Evolutionary conservation across 441 rosid species (phyloP).

Genomic region (Mallotus japonicus): DNA sequence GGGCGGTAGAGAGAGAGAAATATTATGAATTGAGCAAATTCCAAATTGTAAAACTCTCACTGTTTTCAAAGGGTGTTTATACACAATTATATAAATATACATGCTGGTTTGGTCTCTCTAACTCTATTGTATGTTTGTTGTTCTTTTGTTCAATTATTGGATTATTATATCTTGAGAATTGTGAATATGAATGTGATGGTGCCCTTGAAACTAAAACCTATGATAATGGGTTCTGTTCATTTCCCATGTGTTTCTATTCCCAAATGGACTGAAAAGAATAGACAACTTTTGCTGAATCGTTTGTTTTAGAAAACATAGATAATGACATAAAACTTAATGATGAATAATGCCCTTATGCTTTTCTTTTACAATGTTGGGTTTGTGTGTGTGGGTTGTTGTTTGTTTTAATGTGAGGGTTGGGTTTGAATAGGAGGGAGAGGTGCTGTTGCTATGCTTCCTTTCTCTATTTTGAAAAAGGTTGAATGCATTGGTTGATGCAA

Average conservation of each 20-base stretch:
- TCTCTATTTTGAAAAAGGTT: neutral
- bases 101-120: constrained; percentile 8
- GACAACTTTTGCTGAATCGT: neutral
- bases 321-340: neutral
- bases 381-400: neutral
- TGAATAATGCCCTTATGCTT: neutral
- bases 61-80: constrained; percentile 8
- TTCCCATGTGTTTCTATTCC: neutral
- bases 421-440: neutral
- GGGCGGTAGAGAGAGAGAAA: constrained; percentile 22
- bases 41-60: constrained; percentile 7
- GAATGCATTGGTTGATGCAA: neutral
- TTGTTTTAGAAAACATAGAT: neutral
- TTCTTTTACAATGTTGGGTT: too few relatives aligned
- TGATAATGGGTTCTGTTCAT: neutral
- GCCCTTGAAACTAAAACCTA: neutral
- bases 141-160: neutral
- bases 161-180: too few relatives aligned
- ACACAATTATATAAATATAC: constrained; percentile 15
- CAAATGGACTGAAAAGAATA: neutral
- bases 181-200: neutral
- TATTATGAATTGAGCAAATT: neutral
- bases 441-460: too few relatives aligned
- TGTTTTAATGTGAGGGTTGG: neutral
- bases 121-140: neutral